phyloP scores from a whole-genome alignment of 2,329 filamentous ascomycete species.

The Alternaria sp. region DNA sequence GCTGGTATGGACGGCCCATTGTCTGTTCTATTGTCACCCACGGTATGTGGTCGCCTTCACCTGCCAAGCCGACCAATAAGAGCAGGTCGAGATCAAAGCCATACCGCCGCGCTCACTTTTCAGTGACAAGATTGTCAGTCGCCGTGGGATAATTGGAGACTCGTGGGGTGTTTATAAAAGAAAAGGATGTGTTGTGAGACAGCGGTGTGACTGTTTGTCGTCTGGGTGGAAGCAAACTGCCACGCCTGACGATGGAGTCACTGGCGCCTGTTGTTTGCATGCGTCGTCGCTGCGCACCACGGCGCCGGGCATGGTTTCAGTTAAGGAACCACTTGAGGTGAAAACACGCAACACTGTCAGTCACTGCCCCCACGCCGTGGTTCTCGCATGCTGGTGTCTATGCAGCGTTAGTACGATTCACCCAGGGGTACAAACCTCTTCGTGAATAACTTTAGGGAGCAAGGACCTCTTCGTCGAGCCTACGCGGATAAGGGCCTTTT shows the following conservation, averaged over 20 bases:
- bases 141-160: neutral
- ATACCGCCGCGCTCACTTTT: neutral
- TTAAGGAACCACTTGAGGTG: neutral
- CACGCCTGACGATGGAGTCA: neutral
- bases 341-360: neutral
- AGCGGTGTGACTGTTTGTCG: neutral
- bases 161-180: neutral
- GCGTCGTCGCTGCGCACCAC: neutral
- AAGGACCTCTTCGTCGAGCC: neutral
- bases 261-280: neutral
- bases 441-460: neutral
- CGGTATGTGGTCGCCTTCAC: neutral
- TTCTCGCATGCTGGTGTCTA: neutral
- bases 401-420: neutral
- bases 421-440: neutral
- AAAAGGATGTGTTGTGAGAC: neutral
- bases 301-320: too few relatives aligned
- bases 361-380: neutral
- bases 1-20: conserved; percentile 1
- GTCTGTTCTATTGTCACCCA: conserved; percentile 14
- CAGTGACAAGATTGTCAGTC: neutral
- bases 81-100: neutral
- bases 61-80: neutral
- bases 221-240: neutral
- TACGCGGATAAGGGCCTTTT: neutral